Evolutionary conservation across 169 alveolate species (phyloP).

Genomic region (Eimeria maxima): DNA sequence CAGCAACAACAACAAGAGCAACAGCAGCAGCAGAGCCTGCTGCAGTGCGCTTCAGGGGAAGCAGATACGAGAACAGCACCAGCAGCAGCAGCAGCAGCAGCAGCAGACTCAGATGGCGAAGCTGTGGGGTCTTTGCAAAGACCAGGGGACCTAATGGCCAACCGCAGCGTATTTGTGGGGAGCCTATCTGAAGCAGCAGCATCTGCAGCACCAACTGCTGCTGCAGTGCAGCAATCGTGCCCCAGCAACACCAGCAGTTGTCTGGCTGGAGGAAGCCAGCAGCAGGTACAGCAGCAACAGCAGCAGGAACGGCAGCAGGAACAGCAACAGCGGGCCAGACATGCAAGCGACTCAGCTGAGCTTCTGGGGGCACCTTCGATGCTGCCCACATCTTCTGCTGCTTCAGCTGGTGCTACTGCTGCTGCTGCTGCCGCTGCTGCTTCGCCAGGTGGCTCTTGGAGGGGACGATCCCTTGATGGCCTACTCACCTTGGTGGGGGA

Average conservation of each 20-base stretch:
- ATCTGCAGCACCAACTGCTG: constrained; percentile 20
- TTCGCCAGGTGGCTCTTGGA: constrained; percentile 43
- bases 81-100: constrained; percentile 13
- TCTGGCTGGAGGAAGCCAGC: not conserved
- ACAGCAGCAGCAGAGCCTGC: not conserved
- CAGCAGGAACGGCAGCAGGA: not conserved
- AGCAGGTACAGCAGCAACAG: no score
- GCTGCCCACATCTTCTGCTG: constrained; percentile 19
- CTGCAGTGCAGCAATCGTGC: constrained; percentile 6
- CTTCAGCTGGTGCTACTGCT: constrained; percentile 32
- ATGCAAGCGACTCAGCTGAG: not conserved
- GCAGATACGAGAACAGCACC: not conserved
- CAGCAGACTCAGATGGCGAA: not conserved
- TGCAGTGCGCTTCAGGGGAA: not conserved
- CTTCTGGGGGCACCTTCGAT: not conserved
- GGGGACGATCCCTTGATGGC: constrained; percentile 17
- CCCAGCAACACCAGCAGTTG: not conserved
- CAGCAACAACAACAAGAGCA: not conserved
- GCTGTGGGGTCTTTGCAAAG: not conserved
- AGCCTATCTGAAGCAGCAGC: constrained; percentile 6
- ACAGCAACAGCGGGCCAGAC: not conserved
- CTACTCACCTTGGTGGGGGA: not conserved
- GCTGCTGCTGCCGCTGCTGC: constrained; percentile 19
- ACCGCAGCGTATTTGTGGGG: constrained; percentile 54
- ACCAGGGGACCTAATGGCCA: not conserved